Percentiles rank a stretch among this genome's conserved stretches.
Evolutionary conservation across 169 alveolate genomes (phyloP).

Genomic region (Plasmodium reichenowi): DNA sequence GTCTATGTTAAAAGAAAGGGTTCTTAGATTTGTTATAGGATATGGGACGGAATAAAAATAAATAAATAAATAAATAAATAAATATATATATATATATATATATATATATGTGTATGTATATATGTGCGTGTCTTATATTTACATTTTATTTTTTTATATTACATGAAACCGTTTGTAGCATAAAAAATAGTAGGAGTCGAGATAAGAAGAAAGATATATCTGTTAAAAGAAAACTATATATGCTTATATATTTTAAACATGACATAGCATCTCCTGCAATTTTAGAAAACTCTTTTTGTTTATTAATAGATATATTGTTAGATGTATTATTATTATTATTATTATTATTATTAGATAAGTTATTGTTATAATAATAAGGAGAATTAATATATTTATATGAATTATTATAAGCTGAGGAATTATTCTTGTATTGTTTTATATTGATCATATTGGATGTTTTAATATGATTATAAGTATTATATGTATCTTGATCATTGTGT

Average conservation of each 20-base stretch:
- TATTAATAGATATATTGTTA: background rate
- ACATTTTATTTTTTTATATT: background rate
- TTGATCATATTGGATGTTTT: no score
- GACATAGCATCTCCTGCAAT: constrained; percentile 73
- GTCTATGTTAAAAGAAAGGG: background rate
- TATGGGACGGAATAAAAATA: background rate
- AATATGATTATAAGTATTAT: no score
- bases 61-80: background rate
- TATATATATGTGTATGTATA: no score
- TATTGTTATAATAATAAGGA: background rate
- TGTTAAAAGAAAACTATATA: constrained; percentile 48
- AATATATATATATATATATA: background rate
- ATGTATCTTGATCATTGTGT: no score
- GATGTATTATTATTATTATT: background rate
- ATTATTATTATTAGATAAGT: background rate
- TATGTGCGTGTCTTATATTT: background rate
- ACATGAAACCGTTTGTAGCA: constrained; percentile 22
- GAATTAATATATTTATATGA: background rate
- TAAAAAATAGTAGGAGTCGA: constrained; percentile 6
- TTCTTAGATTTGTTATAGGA: background rate
- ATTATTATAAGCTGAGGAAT: no score
- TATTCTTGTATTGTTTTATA: no score
- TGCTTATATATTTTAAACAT: constrained; percentile 51
- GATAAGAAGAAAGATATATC: constrained; percentile 38
- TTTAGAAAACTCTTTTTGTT: constrained; percentile 1